Evolutionary conservation across 257 asterid species (phyloP).

Genomic region (Solanum bulbocastanum): DNA sequence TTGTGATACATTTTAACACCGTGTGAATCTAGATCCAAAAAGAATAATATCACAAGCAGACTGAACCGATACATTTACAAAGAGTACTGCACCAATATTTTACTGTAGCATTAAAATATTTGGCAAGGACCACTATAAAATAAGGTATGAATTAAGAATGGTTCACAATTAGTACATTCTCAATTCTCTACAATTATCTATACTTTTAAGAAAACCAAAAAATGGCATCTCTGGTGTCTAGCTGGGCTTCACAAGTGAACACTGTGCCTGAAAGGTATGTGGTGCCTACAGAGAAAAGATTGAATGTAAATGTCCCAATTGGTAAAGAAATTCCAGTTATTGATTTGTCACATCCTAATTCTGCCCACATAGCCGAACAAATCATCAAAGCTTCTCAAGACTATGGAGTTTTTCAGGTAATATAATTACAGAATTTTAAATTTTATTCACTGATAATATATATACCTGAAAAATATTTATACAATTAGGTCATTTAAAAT

Average conservation of each 20-base stretch:
- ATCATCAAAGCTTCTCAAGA: constrained; percentile 7
- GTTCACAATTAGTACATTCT: too few relatives aligned
- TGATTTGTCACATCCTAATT: background rate
- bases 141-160: background rate
- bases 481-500: too few relatives aligned
- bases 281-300: background rate
- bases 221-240: background rate
- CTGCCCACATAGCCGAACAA: background rate
- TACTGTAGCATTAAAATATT: too few relatives aligned
- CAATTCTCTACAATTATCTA: background rate
- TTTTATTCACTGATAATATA: too few relatives aligned
- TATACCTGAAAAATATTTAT: too few relatives aligned
- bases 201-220: background rate
- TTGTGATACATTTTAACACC: too few relatives aligned
- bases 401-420: constrained; percentile 1
- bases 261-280: background rate
- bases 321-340: background rate
- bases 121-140: background rate
- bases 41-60: too few relatives aligned
- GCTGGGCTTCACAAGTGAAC: background rate
- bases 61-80: background rate
- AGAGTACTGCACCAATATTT: background rate
- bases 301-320: background rate
- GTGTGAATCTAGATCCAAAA: too few relatives aligned
- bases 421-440: too few relatives aligned